phyloP scores from a whole-genome alignment of 1,139 yeast genomes.

The Pneumocystis carinii region DNA sequence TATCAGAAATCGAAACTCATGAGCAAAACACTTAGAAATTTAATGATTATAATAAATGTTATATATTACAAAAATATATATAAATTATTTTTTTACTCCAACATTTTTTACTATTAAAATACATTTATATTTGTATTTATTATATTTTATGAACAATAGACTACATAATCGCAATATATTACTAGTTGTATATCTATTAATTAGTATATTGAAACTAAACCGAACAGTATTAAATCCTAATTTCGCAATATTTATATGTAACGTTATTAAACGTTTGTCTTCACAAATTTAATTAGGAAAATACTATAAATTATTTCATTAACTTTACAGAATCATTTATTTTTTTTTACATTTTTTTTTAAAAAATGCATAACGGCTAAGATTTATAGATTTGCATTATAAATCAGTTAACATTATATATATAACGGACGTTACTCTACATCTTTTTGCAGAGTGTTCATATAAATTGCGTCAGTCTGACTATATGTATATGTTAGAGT shows the following conservation, averaged over 20 bases:
- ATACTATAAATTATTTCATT: background rate
- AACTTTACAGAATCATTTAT: background rate
- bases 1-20: conserved; percentile 9
- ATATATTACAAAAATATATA: conserved; percentile 6
- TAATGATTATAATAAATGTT: background rate
- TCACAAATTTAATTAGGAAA: background rate
- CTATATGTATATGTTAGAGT: conserved; percentile 17
- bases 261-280: background rate
- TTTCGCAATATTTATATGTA: background rate
- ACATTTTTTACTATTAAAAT: background rate
- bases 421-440: background rate
- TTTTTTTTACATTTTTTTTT: background rate
- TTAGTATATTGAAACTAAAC: background rate
- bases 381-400: background rate
- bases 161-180: conserved; percentile 6
- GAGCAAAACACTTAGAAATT: conserved; percentile 6
- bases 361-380: background rate
- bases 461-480: background rate
- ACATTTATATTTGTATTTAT: background rate
- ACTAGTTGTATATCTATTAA: conserved; percentile 1
- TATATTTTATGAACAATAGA: conserved; percentile 8
- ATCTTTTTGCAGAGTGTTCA: background rate
- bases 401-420: background rate
- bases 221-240: background rate
- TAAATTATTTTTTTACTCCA: conserved; percentile 11